phyloP scores from a whole-genome alignment of 202 grass and related monocot genomes.

The Bolboschoenoplectus hybrid region DNA sequence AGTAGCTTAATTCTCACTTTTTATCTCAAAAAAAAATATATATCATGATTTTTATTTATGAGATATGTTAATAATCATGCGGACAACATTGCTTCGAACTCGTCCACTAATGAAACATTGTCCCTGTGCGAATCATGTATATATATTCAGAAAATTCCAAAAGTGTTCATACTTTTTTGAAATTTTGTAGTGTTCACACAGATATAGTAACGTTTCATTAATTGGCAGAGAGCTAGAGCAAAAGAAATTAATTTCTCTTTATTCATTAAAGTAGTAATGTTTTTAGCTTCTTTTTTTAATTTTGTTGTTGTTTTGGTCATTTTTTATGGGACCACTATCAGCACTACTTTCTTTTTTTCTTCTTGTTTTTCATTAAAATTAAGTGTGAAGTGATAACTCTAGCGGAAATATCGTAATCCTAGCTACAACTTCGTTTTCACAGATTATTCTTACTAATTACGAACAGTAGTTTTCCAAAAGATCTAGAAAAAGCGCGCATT shows the following conservation, averaged over 20 bases:
- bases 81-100: not conserved
- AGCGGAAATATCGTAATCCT: not conserved
- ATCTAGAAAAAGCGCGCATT: not conserved
- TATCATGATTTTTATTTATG: not conserved
- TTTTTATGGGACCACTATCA: not conserved
- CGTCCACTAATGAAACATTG: not conserved
- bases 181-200: not conserved
- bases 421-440: not conserved
- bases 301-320: constrained; percentile 5
- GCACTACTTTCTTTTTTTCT: not conserved
- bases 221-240: not conserved
- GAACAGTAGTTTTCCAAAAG: not conserved
- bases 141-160: not conserved
- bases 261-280: not conserved
- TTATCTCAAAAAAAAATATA: too few relatives aligned
- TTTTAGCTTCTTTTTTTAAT: not conserved
- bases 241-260: not conserved
- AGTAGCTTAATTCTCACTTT: too few relatives aligned
- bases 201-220: not conserved
- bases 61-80: not conserved
- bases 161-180: not conserved
- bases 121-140: not conserved
- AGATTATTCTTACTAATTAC: not conserved
- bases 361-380: constrained; percentile 1
- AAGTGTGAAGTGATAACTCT: not conserved